Evolutionary conservation across 2,329 filamentous ascomycete species (phyloP), one percentile per base, ranked within the genome.

Genomic region (Geosmithia putterillii): DNA sequence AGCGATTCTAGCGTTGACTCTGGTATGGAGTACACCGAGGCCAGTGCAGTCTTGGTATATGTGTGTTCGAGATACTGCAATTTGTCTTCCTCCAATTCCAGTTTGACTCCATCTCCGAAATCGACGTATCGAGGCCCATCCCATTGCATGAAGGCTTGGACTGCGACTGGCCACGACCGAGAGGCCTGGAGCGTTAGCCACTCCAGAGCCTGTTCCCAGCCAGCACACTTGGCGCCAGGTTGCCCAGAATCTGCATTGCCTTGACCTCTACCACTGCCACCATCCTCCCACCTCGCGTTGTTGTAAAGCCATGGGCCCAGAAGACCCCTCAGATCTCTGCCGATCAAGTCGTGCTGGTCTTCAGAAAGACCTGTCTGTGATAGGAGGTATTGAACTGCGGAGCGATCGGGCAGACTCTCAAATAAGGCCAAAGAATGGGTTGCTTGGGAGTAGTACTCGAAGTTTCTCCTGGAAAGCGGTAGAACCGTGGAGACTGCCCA

Each of bases 281-380:
- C n/a, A 18, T 45, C 44, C 37, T 46, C 73, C 66, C 81, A 79
- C 43, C 80, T 73, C 18, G 62, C 69, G 42, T 78, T 69, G 39
- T 77, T 78, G 52, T 83, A 79, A 41, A 88, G 65, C 84, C 84
- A 90, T 2, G 85, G 84, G 0, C 79, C 80, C 41, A 89, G 63
- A 34, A 89, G 55, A 0, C 79, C 76, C 48, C 75, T 74, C 44
- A 89, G 55, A 54, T 88, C 83, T 45, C 82, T 73, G 1, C 75
- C 78, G 40, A 81, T 56, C 34, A 66, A 56, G 1, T 51, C 46
- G 17, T 63, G 47, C 2, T 65, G 60, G 35, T 65, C 62, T 23
- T 69, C 58, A 15, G 53, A 53, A 19, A 52, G 46, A 21, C 67
- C 69, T 2, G 76, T 79, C 43, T 73, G 71, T 7, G 72, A 73